Base-by-base conservation (phyloP, 352 stramenopile species). In the Pythium phragmitis region DNA sequence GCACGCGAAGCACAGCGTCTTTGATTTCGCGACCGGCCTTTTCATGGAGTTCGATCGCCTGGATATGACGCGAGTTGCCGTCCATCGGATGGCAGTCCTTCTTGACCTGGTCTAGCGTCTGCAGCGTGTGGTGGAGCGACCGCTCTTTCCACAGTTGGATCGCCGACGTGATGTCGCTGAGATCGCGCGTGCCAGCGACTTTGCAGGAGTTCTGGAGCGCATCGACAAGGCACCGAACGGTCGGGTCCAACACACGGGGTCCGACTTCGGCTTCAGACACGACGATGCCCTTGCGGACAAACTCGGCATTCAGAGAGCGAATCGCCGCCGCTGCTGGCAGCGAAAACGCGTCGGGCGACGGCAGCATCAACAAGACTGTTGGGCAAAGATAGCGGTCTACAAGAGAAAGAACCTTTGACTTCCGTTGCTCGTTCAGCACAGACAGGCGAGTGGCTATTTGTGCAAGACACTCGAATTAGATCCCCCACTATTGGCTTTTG, bases 61-160 rank as follows among this genome's bases (percentile, higher is more conserved):
- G 68, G 36, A 87, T 77, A 36, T 89, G 77, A 37, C 64, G 75
- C 37, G 84, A 76, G 21, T 13, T 57, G 16, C 16, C 33, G 43
- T 51, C 14, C 23, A 19, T 4, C 42, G 14, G 13, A 4, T 17
- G 7, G 1, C 34, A 13, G 19, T 57, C 19, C 1, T 50, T 65
- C 36, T 50, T 46, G 5, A 46, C 19, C n/a, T 47, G 45, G 7
- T 88, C 80, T 7, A 89, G 63, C 13, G 68, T 59, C 48, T 85
- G 68, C 4, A 89, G 66, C 3, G 74, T 84, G 47, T 83, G 76
- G 28, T 87, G 70, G 23, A 89, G 49, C 12, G 80, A 85, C 16
- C 80, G 65, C 63, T 89, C 80, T 37, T 87, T 87, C 76, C 77
- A 89, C 3, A 85, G 67, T 67, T 89, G 80, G 13, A 87, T 65